Base-by-base conservation (phyloP, 805 yeast species). In the Metschnikowia drakensbergensis region DNA sequence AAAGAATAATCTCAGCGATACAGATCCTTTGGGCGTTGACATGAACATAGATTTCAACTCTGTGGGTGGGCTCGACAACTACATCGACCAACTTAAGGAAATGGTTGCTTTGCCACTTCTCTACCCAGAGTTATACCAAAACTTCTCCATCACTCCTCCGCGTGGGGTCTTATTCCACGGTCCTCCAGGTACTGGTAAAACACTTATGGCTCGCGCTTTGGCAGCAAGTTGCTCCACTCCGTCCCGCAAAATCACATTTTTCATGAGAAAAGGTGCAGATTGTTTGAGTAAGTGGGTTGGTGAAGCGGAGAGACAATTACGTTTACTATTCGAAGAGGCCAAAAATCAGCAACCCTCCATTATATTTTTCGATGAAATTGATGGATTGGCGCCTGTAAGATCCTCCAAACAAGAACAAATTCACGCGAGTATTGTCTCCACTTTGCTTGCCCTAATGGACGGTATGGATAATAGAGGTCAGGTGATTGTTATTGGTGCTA, bases 381-480 rank as follows among this genome's bases (percentile, higher is more conserved):
- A 94, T 68, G 99, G 99, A 39, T 73, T 94, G 56, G 99, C 99
- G 0, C 99, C 99, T 0, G 99, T 94, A 3, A 79, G 99, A 64
- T 88, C 96, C 0, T 88, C 97, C 0, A 92, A 92, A 55, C 99
- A 94, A 67, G 99, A 94, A 65, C 99, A 94, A 67, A 94, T 94
- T 51, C 99, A 94, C 67, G 97, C 99, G 3, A 86, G 96, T 53
- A 94, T 94, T 51, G 99, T 94, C 2, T 90, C 97, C 4, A 94
- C 99, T 0, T 71, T 94, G 59, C 77, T 94, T 54, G 98, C 99
- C 0, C 71, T 94, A 45, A 94, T 94, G 99, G 99, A 94, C 66
- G 99, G 99, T 59, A 94, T 94, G 98, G 98, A 92, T 64, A 90
- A 90, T 58, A 81, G 98, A 64, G 99, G 99, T 6, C 98, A 94